Evolutionary conservation across 441 rosid genomes (phyloP).

Genomic region (Aquilaria agallochum): DNA sequence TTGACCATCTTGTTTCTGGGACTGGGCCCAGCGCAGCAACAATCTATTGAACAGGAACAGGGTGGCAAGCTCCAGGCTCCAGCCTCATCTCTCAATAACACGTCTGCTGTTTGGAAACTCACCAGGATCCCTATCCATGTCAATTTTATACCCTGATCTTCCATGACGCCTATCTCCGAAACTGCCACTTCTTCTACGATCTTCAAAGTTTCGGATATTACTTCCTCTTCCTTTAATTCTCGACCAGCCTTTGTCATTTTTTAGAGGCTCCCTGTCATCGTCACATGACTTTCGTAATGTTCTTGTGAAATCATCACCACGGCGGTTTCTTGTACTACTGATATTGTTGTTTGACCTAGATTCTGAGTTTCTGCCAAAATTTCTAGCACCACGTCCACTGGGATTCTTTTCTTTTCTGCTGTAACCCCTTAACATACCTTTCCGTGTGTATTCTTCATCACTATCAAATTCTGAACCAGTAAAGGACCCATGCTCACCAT

Average conservation of each 20-base stretch:
- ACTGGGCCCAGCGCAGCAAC: too few species aligned
- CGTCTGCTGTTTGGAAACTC: slow-evolving; percentile 48
- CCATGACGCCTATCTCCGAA: slow-evolving; percentile 19
- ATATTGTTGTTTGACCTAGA: slow-evolving; percentile 32
- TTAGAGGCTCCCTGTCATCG: slow-evolving; percentile 22
- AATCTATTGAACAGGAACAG: too few species aligned
- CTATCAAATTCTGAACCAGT: slow-evolving; percentile 46
- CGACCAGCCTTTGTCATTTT: slow-evolving; percentile 8
- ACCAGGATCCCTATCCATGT: slow-evolving; percentile 16
- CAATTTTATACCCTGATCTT: slow-evolving; percentile 15
- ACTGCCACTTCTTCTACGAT: slow-evolving; percentile 19
- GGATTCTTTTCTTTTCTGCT: slow-evolving; percentile 32
- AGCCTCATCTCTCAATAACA: slow-evolving; percentile 43
- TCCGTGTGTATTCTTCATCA: slow-evolving; percentile 19
- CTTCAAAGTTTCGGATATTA: slow-evolving; percentile 16
- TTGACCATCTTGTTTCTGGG: too few species aligned
- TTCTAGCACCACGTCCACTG: slow-evolving; percentile 18
- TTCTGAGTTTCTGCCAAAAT: slow-evolving; percentile 19
- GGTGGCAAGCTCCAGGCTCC: neutral
- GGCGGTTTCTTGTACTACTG: slow-evolving; percentile 25
- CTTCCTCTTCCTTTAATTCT: slow-evolving; percentile 16
- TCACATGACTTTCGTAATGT: slow-evolving; percentile 20
- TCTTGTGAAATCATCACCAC: slow-evolving; percentile 21
- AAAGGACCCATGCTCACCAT: slow-evolving; percentile 30
- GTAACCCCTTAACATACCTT: slow-evolving; percentile 21